phyloP scores from a whole-genome alignment of 495 filamentous ascomycete species.

The Trichocladium antarcticum region DNA sequence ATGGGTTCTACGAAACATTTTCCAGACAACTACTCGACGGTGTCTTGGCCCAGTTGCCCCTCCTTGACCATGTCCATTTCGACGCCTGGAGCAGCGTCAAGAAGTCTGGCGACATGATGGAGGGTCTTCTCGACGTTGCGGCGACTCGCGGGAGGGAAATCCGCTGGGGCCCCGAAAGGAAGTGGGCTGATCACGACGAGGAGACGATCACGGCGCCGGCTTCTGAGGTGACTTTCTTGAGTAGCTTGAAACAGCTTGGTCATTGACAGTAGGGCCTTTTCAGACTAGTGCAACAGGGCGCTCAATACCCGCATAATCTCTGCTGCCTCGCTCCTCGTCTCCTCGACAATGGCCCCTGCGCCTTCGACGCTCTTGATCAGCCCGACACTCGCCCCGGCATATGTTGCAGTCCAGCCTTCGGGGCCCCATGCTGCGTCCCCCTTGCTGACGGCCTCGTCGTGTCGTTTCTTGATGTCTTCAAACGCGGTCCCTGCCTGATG shows the following conservation, averaged over 20 bases:
- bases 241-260: neutral
- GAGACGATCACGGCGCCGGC: neutral
- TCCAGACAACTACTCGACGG: slow-evolving; percentile 45
- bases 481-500: slow-evolving; percentile 43
- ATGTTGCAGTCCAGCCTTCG: slow-evolving; percentile 57
- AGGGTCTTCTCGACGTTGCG: slow-evolving; percentile 49
- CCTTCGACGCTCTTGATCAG: slow-evolving; percentile 52
- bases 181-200: slow-evolving; percentile 46
- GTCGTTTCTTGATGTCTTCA: slow-evolving; percentile 48
- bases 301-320: slow-evolving; percentile 34
- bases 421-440: slow-evolving; percentile 54
- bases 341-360: slow-evolving; percentile 56
- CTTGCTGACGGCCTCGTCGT: slow-evolving; percentile 42
- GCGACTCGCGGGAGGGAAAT: slow-evolving; percentile 42
- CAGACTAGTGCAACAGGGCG: neutral
- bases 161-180: slow-evolving; percentile 57
- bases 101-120: slow-evolving; percentile 58
- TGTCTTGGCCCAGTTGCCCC: slow-evolving; percentile 50
- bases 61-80: slow-evolving; percentile 55
- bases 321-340: slow-evolving; percentile 54
- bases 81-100: slow-evolving; percentile 64
- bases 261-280: neutral
- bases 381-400: slow-evolving; percentile 52
- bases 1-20: slow-evolving; percentile 67
- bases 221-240: neutral